Evolutionary conservation across 805 yeast genomes (phyloP).

Genomic region (Metschnikowia proteae): DNA sequence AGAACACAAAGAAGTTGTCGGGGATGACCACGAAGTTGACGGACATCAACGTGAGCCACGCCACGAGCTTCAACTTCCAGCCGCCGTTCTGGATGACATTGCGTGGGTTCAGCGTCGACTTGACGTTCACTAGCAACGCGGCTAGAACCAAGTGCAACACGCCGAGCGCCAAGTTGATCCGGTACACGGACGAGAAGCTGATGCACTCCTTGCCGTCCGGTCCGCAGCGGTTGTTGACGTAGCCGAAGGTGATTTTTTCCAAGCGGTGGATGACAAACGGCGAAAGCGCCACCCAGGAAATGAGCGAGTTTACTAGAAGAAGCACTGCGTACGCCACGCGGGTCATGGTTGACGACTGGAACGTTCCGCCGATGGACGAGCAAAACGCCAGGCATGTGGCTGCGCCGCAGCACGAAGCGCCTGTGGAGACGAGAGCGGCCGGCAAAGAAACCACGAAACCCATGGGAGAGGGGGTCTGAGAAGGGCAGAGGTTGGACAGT

Average conservation of each 20-base stretch:
- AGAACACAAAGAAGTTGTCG: constrained; percentile 77
- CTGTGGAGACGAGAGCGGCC: constrained; percentile 10
- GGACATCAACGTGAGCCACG: constrained; percentile 54
- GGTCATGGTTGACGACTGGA: constrained; percentile 76
- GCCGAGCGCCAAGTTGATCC: constrained; percentile 86
- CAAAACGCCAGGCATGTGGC: constrained; percentile 61
- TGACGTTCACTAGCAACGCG: constrained; percentile 62
- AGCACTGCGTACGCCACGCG: constrained; percentile 81
- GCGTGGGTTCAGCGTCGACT: constrained; percentile 72
- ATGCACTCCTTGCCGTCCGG: constrained; percentile 70
- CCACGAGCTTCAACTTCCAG: constrained; percentile 75
- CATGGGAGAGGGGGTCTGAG: constrained; percentile 4
- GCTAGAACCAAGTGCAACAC: constrained; percentile 72
- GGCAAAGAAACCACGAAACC: constrained; percentile 19
- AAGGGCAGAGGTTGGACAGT: too few species aligned
- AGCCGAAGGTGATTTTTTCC: constrained; percentile 65
- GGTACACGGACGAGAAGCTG: constrained; percentile 92
- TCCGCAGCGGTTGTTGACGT: constrained; percentile 66
- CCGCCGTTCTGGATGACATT: constrained; percentile 85
- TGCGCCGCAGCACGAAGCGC: constrained; percentile 35
- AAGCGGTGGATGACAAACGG: constrained; percentile 74
- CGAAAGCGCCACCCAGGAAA: constrained; percentile 91
- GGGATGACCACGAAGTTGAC: constrained; percentile 72
- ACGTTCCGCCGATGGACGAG: constrained; percentile 50
- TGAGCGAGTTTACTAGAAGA: constrained; percentile 68